phyloP scores from a whole-genome alignment of 177 flowering plant species.

The Vitis hybrid region DNA sequence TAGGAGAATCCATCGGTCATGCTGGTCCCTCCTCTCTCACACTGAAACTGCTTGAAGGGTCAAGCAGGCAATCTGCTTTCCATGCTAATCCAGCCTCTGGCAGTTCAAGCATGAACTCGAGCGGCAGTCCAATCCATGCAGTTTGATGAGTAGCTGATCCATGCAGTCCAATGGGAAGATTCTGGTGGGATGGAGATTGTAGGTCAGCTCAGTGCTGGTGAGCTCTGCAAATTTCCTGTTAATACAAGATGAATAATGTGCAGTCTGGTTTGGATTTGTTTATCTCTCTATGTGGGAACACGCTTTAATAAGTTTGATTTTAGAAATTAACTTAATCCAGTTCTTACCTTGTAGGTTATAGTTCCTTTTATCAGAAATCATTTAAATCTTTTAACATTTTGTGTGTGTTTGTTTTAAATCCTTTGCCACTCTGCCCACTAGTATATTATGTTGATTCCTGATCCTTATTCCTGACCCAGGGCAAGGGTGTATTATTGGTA shows the following conservation, averaged over 20 bases:
- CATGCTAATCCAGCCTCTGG: conserved; percentile 64
- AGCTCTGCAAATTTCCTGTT: conserved; percentile 29
- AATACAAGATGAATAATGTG: conserved; percentile 45
- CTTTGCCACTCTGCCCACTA: too few species aligned
- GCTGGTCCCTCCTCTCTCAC: conserved; percentile 55
- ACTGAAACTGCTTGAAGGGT: conserved; percentile 54
- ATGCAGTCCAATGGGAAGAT: conserved; percentile 40
- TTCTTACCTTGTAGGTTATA: conserved; percentile 16
- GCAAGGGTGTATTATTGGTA: too few species aligned
- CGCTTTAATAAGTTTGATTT: conserved; percentile 12
- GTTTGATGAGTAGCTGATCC: conserved; percentile 49
- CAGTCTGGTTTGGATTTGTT: conserved; percentile 27
- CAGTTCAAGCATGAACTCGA: conserved; percentile 48
- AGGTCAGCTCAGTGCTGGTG: conserved; percentile 18
- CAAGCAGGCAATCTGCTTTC: conserved; percentile 78
- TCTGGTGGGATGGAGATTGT: conserved; percentile 8
- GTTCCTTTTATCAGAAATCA: conserved; percentile 10
- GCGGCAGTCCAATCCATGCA: conserved; percentile 66
- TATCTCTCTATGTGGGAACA: conserved; percentile 9
- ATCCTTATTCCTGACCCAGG: too few species aligned
- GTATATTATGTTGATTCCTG: too few species aligned
- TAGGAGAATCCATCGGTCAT: conserved; percentile 58
- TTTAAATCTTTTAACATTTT: conserved; percentile 5
- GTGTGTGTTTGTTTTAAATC: too few species aligned
- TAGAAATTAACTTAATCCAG: conserved; percentile 1